Base-by-base conservation (phyloP, 2,329 filamentous ascomycete species). In the Venturia asperata region DNA sequence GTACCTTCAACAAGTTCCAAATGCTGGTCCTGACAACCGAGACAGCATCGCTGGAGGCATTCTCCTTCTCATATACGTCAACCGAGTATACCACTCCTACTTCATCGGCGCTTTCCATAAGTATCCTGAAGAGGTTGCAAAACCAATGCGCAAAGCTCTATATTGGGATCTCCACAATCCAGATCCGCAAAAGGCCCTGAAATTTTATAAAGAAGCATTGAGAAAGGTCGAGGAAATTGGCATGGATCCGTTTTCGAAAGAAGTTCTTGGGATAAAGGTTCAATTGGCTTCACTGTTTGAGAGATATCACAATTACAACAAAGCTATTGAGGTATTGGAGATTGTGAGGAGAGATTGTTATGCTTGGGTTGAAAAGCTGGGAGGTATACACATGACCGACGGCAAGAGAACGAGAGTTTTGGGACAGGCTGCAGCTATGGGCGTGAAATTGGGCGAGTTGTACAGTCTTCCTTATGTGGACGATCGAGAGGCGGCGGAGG, bases 201-300 rank as follows among this genome's bases (percentile, higher is more conserved):
- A 91, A 70, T 91, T 91, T 75, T 97, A 96, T 75, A 87, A 87
- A 71, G 83, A 89, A 69, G 92, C 92, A 3, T 80, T 97, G 66
- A 81, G 87, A 68, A 82, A 88, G 63, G 91, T 91, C 66, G 79
- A 86, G 62, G 86, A 91, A 71, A 73, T 89, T 62, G 86, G 87
- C 0, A 85, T 99, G 79, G 91, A 97, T 72, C 91, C 90, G 0
- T 95, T 92, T 74, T 92, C 90, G 4, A 90, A 97, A 70, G 92
- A 97, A 74, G 87, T 97, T 42, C 82, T 97, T 70, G 94, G 94
- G 10, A 87, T 97, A 63, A 91, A 92, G 72, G 87, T 97, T 62
- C 87, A 92, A 73, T 81, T 96, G 10, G 87, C 91, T 1, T 82
- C 83, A 11, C 86, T 96, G 81, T 82, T 96, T 68, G 91, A 97